Evolutionary conservation across 495 filamentous ascomycete genomes (phyloP).

Genomic region (Durotheca rogersii): DNA sequence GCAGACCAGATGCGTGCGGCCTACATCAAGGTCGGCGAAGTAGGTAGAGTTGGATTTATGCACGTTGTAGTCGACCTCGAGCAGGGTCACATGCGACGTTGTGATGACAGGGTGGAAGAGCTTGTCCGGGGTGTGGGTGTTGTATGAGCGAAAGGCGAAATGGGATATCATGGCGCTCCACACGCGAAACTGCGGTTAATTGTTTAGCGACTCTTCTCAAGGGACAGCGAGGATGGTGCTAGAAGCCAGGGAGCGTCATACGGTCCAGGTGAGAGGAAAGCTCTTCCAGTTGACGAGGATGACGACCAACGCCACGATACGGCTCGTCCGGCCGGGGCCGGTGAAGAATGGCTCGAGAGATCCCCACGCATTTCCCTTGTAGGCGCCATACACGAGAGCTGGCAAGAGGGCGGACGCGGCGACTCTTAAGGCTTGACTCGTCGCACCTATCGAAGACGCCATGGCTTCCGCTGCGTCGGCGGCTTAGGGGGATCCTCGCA

Average conservation of each 20-base stretch:
- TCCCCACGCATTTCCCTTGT: constrained; percentile 41
- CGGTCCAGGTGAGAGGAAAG: constrained; percentile 75
- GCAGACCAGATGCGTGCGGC: constrained; percentile 60
- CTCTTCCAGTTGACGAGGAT: constrained; percentile 67
- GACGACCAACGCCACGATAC: constrained; percentile 53
- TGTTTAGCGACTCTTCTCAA: constrained; percentile 1
- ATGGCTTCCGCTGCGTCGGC: constrained; percentile 29
- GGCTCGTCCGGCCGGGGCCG: constrained; percentile 50
- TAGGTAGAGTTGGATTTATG: constrained; percentile 86
- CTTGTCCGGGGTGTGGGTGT: constrained; percentile 47
- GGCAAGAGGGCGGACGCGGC: constrained; percentile 39
- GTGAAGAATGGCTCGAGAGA: constrained; percentile 47
- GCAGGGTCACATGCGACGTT: constrained; percentile 56
- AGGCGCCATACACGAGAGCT: constrained; percentile 42
- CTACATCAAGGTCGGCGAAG: constrained; percentile 77
- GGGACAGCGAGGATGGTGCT: neutral
- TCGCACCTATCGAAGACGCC: constrained; percentile 42
- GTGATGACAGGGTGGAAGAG: constrained; percentile 68
- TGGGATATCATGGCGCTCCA: constrained; percentile 63
- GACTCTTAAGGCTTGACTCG: constrained; percentile 38
- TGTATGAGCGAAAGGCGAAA: constrained; percentile 38
- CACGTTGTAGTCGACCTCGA: constrained; percentile 79
- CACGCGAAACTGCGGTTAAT: constrained; percentile 56
- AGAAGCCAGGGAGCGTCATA: constrained; percentile 40
- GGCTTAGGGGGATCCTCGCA: too few species aligned